A percentile compares a stretch with the other conserved stretches of the same genome.
phyloP scores from a whole-genome alignment of 208 protist species.

The Wallacemonas sp. region DNA sequence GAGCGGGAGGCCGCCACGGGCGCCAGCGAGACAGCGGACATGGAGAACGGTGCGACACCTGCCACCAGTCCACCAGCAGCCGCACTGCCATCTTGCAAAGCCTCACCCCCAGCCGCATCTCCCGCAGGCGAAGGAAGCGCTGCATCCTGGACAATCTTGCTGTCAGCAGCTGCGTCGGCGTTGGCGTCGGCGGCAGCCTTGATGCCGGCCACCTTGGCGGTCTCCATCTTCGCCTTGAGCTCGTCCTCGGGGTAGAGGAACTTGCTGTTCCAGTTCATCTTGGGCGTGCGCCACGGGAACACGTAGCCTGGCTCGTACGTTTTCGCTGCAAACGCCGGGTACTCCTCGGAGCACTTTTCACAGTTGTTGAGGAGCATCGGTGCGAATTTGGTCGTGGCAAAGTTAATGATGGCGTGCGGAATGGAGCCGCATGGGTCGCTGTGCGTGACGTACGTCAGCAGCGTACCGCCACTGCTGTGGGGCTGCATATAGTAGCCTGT shows the following conservation, averaged over 20 bases:
- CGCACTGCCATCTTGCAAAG: not conserved
- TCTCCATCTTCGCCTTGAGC: conserved; percentile 11
- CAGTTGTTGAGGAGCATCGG: conserved; percentile 63
- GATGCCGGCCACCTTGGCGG: not conserved
- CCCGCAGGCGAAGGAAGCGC: not conserved
- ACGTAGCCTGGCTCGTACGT: conserved; percentile 55
- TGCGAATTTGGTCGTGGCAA: conserved; percentile 65
- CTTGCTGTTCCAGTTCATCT: conserved; percentile 80
- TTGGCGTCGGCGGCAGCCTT: not conserved
- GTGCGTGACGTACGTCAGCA: conserved; percentile 84
- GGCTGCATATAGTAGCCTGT: conserved; percentile 86
- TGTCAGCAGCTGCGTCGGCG: not conserved
- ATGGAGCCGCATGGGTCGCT: conserved; percentile 87
- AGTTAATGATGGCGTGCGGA: conserved; percentile 80
- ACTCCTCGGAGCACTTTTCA: conserved; percentile 64
- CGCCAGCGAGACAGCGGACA: conserved; percentile 36
- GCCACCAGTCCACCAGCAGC: not conserved
- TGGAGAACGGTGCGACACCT: not conserved
- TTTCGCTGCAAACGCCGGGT: conserved; percentile 56
- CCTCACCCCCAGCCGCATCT: not conserved
- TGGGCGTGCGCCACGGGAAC: conserved; percentile 74
- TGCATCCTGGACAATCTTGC: not conserved
- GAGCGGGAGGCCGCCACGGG: conserved; percentile 42
- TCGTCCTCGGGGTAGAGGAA: conserved; percentile 65
- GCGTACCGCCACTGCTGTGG: conserved; percentile 31